Conservation (phyloP, 83 land plant genomes). For the Picea abies region DNA sequence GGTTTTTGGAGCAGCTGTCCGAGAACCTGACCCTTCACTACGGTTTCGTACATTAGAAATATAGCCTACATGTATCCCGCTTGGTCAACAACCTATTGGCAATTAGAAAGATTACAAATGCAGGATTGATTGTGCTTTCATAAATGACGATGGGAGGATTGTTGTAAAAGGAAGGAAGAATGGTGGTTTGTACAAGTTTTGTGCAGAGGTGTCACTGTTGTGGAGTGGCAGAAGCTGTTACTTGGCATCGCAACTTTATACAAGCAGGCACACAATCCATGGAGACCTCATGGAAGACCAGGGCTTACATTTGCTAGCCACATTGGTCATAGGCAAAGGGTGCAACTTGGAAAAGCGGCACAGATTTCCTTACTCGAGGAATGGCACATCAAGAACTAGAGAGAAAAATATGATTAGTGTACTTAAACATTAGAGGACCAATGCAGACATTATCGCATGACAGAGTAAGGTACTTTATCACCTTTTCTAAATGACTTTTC, state of each 20-base stretch:
- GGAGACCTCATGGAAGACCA: background rate
- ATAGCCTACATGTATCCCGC: background rate
- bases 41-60: too few relatives aligned
- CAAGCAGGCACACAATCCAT: background rate
- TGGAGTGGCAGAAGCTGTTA: background rate
- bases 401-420: background rate
- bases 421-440: background rate
- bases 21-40: too few relatives aligned
- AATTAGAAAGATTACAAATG: background rate
- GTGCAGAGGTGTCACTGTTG: background rate
- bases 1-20: too few relatives aligned
- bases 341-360: background rate
- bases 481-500: background rate
- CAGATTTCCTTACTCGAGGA: background rate
- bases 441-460: background rate
- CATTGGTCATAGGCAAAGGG: background rate
- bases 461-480: background rate
- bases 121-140: background rate
- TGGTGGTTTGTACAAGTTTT: background rate
- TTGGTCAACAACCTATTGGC: background rate
- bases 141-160: background rate
- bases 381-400: background rate
- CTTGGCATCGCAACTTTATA: background rate
- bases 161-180: background rate
- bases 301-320: background rate